A percentile compares a stretch with the other conserved stretches of the same genome.
These are phyloP conservation scores for Cryomyces minteri DNA, from an alignment of 495 filamentous ascomycete genomes.

Conservation along the genomic window DNA sequence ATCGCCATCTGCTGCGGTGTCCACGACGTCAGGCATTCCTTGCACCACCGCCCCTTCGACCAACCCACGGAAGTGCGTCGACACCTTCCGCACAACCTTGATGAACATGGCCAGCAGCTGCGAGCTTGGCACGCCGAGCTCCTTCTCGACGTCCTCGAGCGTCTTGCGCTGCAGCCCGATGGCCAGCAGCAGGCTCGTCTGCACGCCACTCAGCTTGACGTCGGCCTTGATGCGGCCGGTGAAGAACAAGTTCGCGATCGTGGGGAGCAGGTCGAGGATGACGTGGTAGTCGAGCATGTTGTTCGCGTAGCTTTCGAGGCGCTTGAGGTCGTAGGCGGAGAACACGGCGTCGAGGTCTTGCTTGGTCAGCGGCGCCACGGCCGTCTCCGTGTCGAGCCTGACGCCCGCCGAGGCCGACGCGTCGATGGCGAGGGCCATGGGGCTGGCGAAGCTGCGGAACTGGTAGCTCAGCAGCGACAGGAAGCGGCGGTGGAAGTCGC, in stretches of 20 bases:
- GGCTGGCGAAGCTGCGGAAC: constrained; percentile 69
- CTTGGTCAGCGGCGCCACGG: constrained; percentile 41
- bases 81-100: constrained; percentile 80
- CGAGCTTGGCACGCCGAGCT: constrained; percentile 50
- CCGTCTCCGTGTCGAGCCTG: constrained; percentile 33
- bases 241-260: constrained; percentile 67
- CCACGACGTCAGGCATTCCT: constrained; percentile 43
- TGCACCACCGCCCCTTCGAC: constrained; percentile 56
- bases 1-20: constrained; percentile 33
- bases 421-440: constrained; percentile 72
- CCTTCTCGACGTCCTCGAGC: constrained; percentile 62
- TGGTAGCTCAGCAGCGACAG: constrained; percentile 74
- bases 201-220: constrained; percentile 56
- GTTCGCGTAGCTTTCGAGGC: constrained; percentile 85
- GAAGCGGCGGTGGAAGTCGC: constrained; percentile 87
- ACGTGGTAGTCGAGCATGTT: constrained; percentile 97
- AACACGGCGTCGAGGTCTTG: constrained; percentile 51
- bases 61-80: constrained; percentile 53
- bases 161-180: constrained; percentile 81
- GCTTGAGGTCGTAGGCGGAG: constrained; percentile 85
- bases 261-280: constrained; percentile 81
- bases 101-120: constrained; percentile 94
- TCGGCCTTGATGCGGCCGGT: constrained; percentile 42
- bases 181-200: constrained; percentile 70
- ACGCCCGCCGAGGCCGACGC: constrained; percentile 67